Evolutionary conservation across 2,329 filamentous ascomycete genomes (phyloP), one percentile per base, ranked within the genome.

Genomic region (Neopestalotiopsis rosae): DNA sequence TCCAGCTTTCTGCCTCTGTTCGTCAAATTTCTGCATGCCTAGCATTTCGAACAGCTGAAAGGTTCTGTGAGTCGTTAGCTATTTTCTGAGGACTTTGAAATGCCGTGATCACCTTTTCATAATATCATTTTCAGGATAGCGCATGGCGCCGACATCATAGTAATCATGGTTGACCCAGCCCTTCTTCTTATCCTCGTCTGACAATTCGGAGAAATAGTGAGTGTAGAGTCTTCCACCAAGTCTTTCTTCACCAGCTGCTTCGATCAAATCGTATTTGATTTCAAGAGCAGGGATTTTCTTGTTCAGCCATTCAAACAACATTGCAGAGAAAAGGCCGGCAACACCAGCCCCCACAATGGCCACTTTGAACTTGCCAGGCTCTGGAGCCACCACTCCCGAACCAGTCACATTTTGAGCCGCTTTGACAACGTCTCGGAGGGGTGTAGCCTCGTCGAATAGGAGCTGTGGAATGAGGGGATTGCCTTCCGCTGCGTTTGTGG

Each of bases 111-210:
- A 68, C 56, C 69, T 56, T 7, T 64, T 12, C 73, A 76, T 75
- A 40, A 74, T 67, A 0, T 66, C 65, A 6, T 66, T 75, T 0
- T 74, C 12, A 0, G 72, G 73, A 59, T 72, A 75, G 9, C 74
- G 65, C 73, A 76, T 75, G 9, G 67, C 73, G 13, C 73, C 74
- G 10, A 73, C 69, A 57, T 75, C 73, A 61, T 69, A 74, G 58
- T 74, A 76, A 66, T 76, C 71, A 12, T 74, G 69, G 5, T 49
- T 63, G 57, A 59, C 30, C 57, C 30, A 30, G 13, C 57, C 57
- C 6, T 32, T 59, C 10, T 28, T 13, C 57, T 59, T 59, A 9
- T 59, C 10, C 17, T 30, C 20, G 1, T 28, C 24, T 7, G 57
- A 14, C 3, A 28, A 38, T 2, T 69, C 17, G 17, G 59, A 62